A percentile compares a stretch with the other conserved stretches of the same genome.
phyloP scores from a whole-genome alignment of 768 basidiomycete species.

The Omphalotus guepiniiformis region DNA sequence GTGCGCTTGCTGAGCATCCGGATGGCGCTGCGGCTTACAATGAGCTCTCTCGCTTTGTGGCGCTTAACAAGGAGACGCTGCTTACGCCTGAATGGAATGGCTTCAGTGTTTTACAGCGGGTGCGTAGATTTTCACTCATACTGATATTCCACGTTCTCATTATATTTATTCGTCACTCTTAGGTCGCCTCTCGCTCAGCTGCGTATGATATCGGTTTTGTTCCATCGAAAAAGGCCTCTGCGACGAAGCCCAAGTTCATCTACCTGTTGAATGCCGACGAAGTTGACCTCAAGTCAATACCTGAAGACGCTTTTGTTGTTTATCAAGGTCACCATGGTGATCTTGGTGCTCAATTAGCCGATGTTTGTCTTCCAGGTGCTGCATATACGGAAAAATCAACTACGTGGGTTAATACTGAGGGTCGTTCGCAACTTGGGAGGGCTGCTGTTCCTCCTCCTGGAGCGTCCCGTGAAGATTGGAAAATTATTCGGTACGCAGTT shows the following conservation, averaged over 20 bases:
- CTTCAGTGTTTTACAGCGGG: constrained; percentile 88
- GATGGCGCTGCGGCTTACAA: constrained; percentile 80
- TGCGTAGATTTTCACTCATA: constrained; percentile 40
- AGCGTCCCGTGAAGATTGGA: constrained; percentile 95
- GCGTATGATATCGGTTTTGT: constrained; percentile 95
- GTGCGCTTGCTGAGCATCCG: constrained; percentile 77
- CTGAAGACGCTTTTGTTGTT: constrained; percentile 90
- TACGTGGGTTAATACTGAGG: constrained; percentile 98
- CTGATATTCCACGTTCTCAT: constrained; percentile 1
- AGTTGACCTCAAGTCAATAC: constrained; percentile 82
- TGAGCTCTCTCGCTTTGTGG: constrained; percentile 73
- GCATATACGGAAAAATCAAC: constrained; percentile 89
- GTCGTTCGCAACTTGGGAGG: constrained; percentile 84
- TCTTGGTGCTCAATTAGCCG: constrained; percentile 93
- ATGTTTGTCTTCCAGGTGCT: constrained; percentile 87
- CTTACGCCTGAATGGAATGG: constrained; percentile 94
- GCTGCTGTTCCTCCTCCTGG: constrained; percentile 95
- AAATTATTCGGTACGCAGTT: constrained; percentile 74
- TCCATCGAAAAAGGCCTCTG: constrained; percentile 73
- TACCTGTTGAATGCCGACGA: constrained; percentile 98
- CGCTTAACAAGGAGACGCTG: constrained; percentile 69
- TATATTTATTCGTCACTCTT: constrained; percentile 5
- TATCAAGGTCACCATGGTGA: constrained; percentile 99
- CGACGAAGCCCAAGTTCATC: constrained; percentile 85
- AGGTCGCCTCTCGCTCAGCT: constrained; percentile 90